Evolutionary conservation across 75 land plant genomes (phyloP).

Genomic region (Cryptomeria japonica): DNA sequence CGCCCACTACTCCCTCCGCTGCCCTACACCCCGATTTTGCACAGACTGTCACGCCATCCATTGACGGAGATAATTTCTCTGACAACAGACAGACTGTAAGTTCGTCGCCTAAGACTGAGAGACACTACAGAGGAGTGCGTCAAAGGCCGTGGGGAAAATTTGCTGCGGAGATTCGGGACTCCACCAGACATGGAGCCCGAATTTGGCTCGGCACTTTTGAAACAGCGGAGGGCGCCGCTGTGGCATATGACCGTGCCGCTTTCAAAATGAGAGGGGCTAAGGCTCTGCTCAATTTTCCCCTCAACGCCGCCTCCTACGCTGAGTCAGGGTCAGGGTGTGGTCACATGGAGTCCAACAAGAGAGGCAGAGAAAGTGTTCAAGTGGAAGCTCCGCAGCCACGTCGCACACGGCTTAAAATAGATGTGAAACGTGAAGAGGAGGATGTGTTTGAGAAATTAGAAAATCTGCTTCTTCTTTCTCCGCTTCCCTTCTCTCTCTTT

Average conservation of each 20-base stretch:
- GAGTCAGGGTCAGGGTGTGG: background rate
- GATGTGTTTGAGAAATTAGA: background rate
- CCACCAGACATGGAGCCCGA: background rate
- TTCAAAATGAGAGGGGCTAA: background rate
- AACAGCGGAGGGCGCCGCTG: background rate
- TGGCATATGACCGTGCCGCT: conserved; percentile 8
- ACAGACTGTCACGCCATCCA: background rate
- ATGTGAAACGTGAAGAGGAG: no score
- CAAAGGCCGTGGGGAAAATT: conserved; percentile 2
- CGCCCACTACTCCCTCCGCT: background rate
- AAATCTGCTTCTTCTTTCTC: background rate
- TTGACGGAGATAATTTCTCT: background rate
- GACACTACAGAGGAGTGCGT: background rate
- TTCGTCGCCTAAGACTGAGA: background rate
- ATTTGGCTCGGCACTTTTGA: background rate
- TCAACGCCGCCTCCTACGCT: background rate
- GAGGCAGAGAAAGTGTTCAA: background rate
- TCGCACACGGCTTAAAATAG: background rate
- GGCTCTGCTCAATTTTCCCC: background rate
- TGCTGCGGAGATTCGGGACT: background rate
- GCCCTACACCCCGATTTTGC: background rate
- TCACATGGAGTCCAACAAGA: background rate
- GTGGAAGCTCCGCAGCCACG: background rate
- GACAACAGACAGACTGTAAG: background rate
- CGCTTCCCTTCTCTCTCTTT: no score